phyloP scores from a whole-genome alignment of 345 rosid genomes.

The Stellera chamaejasme region DNA sequence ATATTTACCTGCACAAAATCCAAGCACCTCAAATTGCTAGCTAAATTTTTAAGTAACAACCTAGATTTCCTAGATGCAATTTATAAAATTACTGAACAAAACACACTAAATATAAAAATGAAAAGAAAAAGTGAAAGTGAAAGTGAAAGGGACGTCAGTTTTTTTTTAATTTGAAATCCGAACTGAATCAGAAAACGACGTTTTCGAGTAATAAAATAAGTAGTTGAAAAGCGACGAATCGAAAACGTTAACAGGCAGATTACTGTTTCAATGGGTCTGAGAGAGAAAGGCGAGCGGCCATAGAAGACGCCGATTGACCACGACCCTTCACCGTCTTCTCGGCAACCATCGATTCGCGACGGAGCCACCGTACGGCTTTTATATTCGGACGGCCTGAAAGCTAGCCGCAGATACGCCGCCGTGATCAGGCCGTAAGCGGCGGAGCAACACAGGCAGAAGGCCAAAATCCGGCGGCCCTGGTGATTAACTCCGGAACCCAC shows the following conservation, averaged over 20 bases:
- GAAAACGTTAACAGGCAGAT: constrained; percentile 11
- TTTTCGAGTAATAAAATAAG: not conserved
- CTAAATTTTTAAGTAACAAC: too few species aligned
- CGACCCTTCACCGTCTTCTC: constrained; percentile 81
- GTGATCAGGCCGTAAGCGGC: constrained; percentile 58
- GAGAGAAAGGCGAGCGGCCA: constrained; percentile 84
- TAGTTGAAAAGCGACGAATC: not conserved
- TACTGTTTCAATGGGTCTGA: constrained; percentile 83
- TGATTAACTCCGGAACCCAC: not conserved
- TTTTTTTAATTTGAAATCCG: not conserved
- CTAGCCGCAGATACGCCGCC: constrained; percentile 47
- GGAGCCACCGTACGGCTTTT: constrained; percentile 23
- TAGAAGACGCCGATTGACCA: constrained; percentile 91
- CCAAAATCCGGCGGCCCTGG: constrained; percentile 20
- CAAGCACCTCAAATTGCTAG: too few species aligned
- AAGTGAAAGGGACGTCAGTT: too few species aligned
- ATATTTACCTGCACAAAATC: constrained; percentile 40
- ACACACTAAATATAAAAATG: constrained; percentile 2
- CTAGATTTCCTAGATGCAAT: too few species aligned
- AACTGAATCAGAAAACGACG: too few species aligned
- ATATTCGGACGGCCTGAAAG: constrained; percentile 24
- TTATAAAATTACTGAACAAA: not conserved
- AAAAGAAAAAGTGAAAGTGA: not conserved
- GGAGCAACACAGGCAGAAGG: constrained; percentile 51
- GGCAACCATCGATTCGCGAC: constrained; percentile 45